A percentile compares a stretch with the other conserved stretches of the same genome.
These are phyloP conservation scores for Auriscalpium microsporum DNA, from an alignment of 768 basidiomycete genomes.

Conservation along the genomic window DNA sequence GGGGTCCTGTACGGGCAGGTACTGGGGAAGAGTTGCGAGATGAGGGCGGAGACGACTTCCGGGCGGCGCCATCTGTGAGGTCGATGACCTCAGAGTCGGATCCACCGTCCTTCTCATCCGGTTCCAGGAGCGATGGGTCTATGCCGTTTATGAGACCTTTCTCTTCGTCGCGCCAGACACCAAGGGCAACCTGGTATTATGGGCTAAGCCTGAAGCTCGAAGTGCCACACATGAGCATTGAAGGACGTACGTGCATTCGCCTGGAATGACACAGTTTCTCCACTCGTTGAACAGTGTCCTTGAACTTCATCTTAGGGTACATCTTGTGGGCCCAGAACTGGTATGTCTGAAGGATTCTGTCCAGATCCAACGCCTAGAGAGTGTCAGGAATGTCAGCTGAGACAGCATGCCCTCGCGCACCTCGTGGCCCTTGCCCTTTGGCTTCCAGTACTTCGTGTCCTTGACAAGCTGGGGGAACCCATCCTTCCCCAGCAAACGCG, in stretches of 20 bases:
- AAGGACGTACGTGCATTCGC: constrained; percentile 66
- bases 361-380: constrained; percentile 68
- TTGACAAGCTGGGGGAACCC: constrained; percentile 80
- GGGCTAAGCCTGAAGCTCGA: neutral
- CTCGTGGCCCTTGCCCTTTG: constrained; percentile 89
- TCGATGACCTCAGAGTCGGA: constrained; percentile 41
- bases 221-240: too few species aligned
- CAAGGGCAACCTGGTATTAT: constrained; percentile 47
- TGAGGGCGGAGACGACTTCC: constrained; percentile 15
- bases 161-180: constrained; percentile 73
- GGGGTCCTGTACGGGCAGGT: constrained; percentile 1
- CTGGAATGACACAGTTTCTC: constrained; percentile 85
- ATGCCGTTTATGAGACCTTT: constrained; percentile 33
- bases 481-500: constrained; percentile 55
- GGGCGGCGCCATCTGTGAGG: constrained; percentile 35
- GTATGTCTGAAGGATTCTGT: constrained; percentile 72
- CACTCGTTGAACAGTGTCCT: constrained; percentile 75
- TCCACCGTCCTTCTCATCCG: constrained; percentile 26
- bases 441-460: constrained; percentile 67
- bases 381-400: neutral
- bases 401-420: constrained; percentile 30
- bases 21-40: neutral
- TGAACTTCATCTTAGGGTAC: constrained; percentile 84
- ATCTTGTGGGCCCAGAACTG: constrained; percentile 93
- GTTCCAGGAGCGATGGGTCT: constrained; percentile 25